Evolutionary conservation across 2,329 filamentous ascomycete species (phyloP).

Genomic region (Sphaceloma murrayae): DNA sequence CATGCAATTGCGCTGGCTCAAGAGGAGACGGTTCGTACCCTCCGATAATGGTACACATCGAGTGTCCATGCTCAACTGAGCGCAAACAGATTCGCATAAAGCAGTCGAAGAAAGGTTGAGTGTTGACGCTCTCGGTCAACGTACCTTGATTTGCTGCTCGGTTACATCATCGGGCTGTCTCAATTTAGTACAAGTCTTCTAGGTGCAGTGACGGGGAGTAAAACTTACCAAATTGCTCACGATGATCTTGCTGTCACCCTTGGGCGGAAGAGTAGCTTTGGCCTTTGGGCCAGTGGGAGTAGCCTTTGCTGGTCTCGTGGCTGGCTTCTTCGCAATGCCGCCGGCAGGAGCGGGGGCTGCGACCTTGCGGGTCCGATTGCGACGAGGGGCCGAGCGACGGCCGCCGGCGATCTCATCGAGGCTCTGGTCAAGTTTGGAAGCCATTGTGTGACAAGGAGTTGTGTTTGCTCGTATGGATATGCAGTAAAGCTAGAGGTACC

Average conservation of each 20-base stretch:
- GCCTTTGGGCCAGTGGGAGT: slow-evolving; percentile 42
- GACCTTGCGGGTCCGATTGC: slow-evolving; percentile 37
- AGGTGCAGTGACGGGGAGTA: slow-evolving; percentile 18
- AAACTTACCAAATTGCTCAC: slow-evolving; percentile 90
- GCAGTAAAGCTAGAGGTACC: too few species aligned
- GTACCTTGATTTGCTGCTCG: slow-evolving; percentile 99
- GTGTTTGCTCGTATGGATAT: too few species aligned
- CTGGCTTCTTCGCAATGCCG: slow-evolving; percentile 65
- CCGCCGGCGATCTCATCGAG: slow-evolving; percentile 72
- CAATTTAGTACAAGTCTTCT: slow-evolving; percentile 42
- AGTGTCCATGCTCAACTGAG: slow-evolving; percentile 9
- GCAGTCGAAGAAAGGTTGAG: slow-evolving; percentile 24
- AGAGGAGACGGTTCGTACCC: slow-evolving; percentile 9
- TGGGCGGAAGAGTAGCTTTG: slow-evolving; percentile 50
- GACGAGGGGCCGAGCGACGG: slow-evolving; percentile 33
- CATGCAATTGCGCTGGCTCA: background rate
- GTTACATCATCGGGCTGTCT: slow-evolving; percentile 84
- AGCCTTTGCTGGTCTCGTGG: slow-evolving; percentile 50
- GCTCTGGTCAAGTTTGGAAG: slow-evolving; percentile 91
- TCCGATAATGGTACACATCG: slow-evolving; percentile 1
- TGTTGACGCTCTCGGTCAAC: slow-evolving; percentile 65
- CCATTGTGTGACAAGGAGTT: too few species aligned
- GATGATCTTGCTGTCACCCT: slow-evolving; percentile 87
- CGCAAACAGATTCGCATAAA: slow-evolving; percentile 18
- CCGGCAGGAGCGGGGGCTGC: slow-evolving; percentile 59